Base-by-base conservation (phyloP, 2,329 filamentous ascomycete genomes). In the Penicillium nordicum region DNA sequence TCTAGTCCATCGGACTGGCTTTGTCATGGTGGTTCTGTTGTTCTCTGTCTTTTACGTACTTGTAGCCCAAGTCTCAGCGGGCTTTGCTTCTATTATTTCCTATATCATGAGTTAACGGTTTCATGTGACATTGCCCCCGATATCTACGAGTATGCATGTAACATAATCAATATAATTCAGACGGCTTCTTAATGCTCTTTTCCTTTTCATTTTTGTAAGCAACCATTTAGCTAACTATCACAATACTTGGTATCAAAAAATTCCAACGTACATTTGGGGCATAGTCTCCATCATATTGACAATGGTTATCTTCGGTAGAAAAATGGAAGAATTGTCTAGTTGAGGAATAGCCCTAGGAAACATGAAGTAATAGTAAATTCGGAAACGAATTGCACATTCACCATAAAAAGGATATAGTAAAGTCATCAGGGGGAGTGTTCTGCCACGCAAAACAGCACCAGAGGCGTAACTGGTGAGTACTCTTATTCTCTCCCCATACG, bases 141-240 rank as follows among this genome's bases (percentile, higher is more conserved):
- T 55, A 55, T 55, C 53, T 40, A 55, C 46, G 46, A 44, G 51
- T 41, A 36, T 55, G 38, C 32, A 50, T 55, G 25, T 55, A 50
- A 9, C 46, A 32, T 40, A 40, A 32, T 44, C 7, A 18, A 43
- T 25, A 16, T 40, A 44, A 45, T 55, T 18, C 5, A n/a, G 2
- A 43, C 4, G 2, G 9, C 8, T 21, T 38, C 21, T 48, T 30
- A 25, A 12, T 21, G 5, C 12, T 2, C 5, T 46, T 23, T n/a
- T 25, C 8, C 12, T 34, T 10, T 46, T 21, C 3, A 30, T 32
- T 30, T 14, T 23, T 34, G 14, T 34, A 44, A 12, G 1, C 11
- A 5, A 12, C 18, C 7, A 49, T 27, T 29, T 6, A 48, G 11
- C 30, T 12, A 32, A 32, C 10, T 23, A 6, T n/a, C 23, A 11